Evolutionary conservation across 2,329 filamentous ascomycete genomes (phyloP).

Genomic region (Clonostachys sp.): DNA sequence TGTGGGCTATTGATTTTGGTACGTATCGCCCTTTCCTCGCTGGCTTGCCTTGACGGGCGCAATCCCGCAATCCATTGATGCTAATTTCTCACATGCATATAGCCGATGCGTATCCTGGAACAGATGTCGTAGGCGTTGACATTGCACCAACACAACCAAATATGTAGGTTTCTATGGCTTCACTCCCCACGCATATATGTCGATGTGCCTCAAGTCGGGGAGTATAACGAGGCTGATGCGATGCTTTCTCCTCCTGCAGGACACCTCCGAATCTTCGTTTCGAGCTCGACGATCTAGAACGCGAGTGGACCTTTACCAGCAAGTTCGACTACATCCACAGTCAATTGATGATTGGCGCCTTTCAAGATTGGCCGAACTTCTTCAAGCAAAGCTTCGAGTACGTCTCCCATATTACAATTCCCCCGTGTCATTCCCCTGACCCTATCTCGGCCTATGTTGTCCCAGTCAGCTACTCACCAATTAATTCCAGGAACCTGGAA

Average conservation of each 20-base stretch:
- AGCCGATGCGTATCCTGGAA: not conserved
- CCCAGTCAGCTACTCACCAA: not conserved
- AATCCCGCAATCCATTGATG: no score
- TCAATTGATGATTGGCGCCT: constrained; percentile 10
- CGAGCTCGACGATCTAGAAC: constrained; percentile 14
- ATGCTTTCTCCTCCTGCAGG: not conserved
- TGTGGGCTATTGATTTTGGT: constrained; percentile 24
- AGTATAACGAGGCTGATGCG: no score
- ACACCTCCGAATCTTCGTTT: constrained; percentile 13
- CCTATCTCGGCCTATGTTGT: not conserved
- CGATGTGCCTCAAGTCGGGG: no score
- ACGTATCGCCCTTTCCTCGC: not conserved
- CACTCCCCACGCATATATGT: no score
- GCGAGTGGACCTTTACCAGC: constrained; percentile 11
- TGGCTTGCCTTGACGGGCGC: no score
- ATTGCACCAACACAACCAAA: constrained; percentile 24
- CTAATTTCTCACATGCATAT: no score
- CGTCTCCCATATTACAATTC: not conserved
- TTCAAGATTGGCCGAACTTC: constrained; percentile 10
- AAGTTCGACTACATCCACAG: constrained; percentile 14
- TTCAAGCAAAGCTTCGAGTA: constrained; percentile 12
- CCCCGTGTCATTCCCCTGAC: not conserved
- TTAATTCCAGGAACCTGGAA: constrained; percentile 3
- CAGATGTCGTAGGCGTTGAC: constrained; percentile 19
- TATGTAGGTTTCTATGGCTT: constrained; percentile 9